Evolutionary conservation across 208 protist genomes (phyloP).

Genomic region (Crithidia brevicula): DNA sequence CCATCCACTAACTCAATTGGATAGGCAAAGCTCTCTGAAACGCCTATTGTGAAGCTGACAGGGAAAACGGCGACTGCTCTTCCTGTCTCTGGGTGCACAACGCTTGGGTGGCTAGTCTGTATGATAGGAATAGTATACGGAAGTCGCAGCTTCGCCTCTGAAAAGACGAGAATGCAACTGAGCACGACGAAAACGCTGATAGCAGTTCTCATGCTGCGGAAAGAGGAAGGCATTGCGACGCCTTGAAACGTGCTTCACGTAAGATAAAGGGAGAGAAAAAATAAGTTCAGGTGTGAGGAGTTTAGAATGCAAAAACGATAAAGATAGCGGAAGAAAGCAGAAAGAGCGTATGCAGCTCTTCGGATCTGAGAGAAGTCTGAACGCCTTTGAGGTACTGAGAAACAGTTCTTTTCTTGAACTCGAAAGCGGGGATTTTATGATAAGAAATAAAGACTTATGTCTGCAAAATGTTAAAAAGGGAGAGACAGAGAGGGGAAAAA

Average conservation of each 20-base stretch:
- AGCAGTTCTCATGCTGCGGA: not conserved
- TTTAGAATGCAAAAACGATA: not conserved
- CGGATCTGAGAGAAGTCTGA: not conserved
- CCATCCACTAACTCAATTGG: slow-evolving; percentile 11
- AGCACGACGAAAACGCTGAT: not conserved
- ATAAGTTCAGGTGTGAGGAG: not conserved
- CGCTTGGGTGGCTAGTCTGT: slow-evolving; percentile 12
- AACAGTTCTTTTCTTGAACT: too few relatives aligned
- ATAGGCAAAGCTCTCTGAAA: slow-evolving; percentile 14
- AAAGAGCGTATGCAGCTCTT: not conserved
- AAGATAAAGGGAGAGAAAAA: too few relatives aligned
- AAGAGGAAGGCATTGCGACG: not conserved
- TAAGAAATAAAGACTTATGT: too few relatives aligned
- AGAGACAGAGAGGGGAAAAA: not conserved
- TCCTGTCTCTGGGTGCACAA: slow-evolving; percentile 21
- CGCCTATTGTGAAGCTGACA: slow-evolving; percentile 18
- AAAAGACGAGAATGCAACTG: slow-evolving; percentile 1
- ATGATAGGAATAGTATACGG: slow-evolving; percentile 28
- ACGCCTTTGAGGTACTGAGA: not conserved
- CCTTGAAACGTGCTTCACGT: not conserved
- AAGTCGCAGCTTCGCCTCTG: slow-evolving; percentile 4
- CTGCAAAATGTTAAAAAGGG: not conserved
- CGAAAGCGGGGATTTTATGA: not conserved
- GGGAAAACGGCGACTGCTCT: slow-evolving; percentile 12
- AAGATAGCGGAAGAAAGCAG: not conserved